Percentiles rank a stretch among this genome's conserved stretches.
Conservation (phyloP, 225 moss, liverwort and hornwort genomes). For the Polytrichum commune region DNA sequence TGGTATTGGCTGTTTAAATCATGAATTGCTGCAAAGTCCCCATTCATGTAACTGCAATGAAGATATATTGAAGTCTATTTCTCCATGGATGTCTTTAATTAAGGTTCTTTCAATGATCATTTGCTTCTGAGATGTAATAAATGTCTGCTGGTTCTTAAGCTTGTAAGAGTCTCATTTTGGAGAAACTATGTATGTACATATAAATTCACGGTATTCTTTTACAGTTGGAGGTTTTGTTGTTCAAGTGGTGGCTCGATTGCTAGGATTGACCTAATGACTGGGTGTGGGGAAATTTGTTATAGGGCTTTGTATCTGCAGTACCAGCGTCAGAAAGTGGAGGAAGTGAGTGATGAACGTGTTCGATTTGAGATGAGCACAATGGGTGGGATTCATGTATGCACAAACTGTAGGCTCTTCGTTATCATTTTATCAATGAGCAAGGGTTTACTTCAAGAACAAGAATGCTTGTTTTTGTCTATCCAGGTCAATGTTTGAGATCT, state of each 20-base stretch:
- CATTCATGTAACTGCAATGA: too few species aligned
- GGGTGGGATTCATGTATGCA: constrained; percentile 74
- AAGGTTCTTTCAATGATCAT: background rate
- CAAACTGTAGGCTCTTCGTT: background rate
- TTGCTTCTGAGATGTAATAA: too few species aligned
- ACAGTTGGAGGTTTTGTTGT: too few species aligned
- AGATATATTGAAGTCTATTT: background rate
- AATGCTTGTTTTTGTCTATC: background rate
- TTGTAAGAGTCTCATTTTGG: too few species aligned
- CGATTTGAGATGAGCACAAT: constrained; percentile 93
- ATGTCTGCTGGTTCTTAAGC: too few species aligned
- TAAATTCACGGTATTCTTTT: too few species aligned
- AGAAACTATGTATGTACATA: too few species aligned
- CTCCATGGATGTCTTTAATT: background rate
- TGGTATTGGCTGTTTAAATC: background rate
- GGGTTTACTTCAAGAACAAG: background rate
- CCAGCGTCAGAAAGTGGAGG: constrained; percentile 79
- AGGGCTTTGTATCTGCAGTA: constrained; percentile 79
- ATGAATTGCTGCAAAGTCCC: background rate
- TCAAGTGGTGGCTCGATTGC: too few species aligned
- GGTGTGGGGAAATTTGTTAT: constrained; percentile 7
- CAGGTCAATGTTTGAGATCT: background rate
- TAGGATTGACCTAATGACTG: background rate
- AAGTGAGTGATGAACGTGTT: constrained; percentile 83
- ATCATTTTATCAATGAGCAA: background rate